These are phyloP conservation scores for Eucalyptus urophylla DNA, from an alignment of 345 rosid genomes.

Conservation along the genomic window DNA sequence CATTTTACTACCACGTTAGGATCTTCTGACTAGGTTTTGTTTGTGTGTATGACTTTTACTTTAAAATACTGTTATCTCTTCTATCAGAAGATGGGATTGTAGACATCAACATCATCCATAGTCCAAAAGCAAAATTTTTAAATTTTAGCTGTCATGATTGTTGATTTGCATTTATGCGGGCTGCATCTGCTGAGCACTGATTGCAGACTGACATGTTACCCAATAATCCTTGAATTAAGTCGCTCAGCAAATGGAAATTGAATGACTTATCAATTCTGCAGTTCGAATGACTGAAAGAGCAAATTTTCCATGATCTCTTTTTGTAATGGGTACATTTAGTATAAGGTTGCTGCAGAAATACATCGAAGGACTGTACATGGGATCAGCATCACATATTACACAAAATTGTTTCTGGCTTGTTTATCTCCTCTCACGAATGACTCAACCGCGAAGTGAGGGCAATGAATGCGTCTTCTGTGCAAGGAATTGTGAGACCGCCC, in stretches of 20 bases:
- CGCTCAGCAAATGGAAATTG: neutral
- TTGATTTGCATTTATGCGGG: neutral
- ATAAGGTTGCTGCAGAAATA: neutral
- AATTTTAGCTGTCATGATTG: neutral
- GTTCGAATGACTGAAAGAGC: neutral
- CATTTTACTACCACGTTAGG: neutral
- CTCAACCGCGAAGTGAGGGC: neutral
- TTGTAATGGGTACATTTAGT: neutral
- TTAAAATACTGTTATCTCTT: neutral
- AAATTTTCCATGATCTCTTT: neutral
- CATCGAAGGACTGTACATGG: neutral
- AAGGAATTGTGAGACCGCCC: constrained; percentile 27
- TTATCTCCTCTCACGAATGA: neutral
- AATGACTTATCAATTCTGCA: neutral
- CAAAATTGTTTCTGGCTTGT: neutral
- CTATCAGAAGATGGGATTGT: neutral
- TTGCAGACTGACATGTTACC: neutral
- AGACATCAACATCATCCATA: neutral
- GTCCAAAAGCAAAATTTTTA: neutral
- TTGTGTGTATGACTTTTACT: neutral
- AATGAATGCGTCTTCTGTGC: constrained; percentile 11
- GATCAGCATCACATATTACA: neutral
- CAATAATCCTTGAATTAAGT: neutral
- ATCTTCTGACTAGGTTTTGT: neutral
- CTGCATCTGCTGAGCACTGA: neutral